These are phyloP conservation scores for Rhododendron ovatum DNA, from an alignment of 148 eudicot species.

Conservation along the genomic window DNA sequence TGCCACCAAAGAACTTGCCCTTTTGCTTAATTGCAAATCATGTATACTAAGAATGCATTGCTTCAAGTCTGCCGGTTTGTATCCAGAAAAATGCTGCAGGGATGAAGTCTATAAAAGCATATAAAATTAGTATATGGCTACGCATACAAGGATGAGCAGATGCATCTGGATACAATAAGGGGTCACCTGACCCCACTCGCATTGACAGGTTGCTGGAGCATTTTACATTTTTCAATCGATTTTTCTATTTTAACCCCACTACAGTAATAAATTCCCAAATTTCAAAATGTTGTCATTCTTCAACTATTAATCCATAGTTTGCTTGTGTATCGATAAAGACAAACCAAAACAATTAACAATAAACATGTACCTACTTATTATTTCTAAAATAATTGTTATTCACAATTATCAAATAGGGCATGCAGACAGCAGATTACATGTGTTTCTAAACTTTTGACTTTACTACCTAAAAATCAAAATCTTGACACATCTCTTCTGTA, in stretches of 20 bases:
- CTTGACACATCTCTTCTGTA: neutral
- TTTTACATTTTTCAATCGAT: neutral
- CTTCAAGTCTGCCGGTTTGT: constrained; percentile 59
- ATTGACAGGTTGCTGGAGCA: neutral
- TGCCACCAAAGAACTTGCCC: constrained; percentile 57
- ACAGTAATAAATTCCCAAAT: neutral
- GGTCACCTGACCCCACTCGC: neutral
- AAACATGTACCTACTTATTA: neutral
- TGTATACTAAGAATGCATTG: constrained; percentile 67
- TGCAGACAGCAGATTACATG: neutral
- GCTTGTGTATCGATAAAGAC: neutral
- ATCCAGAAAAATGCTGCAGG: constrained; percentile 63
- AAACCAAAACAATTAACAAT: neutral
- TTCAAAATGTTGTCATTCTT: neutral
- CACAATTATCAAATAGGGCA: neutral
- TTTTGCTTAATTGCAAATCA: constrained; percentile 62
- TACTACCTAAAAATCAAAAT: neutral
- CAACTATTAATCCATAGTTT: neutral
- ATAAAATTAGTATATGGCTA: neutral
- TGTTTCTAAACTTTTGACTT: neutral
- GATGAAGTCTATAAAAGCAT: constrained; percentile 34
- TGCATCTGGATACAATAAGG: neutral
- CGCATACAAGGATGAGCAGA: neutral
- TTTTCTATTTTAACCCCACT: neutral
- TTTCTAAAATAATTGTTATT: neutral